Evolutionary conservation across 495 filamentous ascomycete species (phyloP).

Genomic region (Neurospora tetraspora): DNA sequence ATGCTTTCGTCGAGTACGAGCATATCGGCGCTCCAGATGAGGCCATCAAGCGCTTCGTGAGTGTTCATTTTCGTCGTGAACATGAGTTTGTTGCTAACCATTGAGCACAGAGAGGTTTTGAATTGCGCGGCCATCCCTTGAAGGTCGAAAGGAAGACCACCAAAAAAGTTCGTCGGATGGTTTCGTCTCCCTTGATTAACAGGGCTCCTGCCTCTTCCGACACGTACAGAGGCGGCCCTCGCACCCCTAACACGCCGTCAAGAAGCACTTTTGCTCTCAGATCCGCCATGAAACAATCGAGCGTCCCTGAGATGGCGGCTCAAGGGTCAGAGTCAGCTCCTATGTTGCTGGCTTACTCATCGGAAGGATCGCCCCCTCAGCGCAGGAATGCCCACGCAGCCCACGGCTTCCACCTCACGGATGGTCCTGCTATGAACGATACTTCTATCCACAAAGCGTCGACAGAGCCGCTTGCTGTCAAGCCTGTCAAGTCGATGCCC

Average conservation of each 20-base stretch:
- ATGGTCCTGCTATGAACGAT: background rate
- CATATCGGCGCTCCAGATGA: slow-evolving; percentile 22
- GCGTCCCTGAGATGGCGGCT: background rate
- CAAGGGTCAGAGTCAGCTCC: background rate
- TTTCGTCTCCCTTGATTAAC: background rate
- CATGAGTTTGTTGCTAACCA: slow-evolving; percentile 4
- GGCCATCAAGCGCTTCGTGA: slow-evolving; percentile 25
- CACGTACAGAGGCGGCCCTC: background rate
- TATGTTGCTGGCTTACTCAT: background rate
- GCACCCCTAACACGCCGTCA: background rate
- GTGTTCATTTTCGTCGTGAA: background rate
- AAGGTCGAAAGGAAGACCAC: slow-evolving; percentile 13
- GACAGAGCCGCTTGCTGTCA: background rate
- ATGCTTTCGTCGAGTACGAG: slow-evolving; percentile 46
- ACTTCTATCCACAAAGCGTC: background rate
- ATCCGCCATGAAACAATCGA: background rate
- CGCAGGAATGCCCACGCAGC: background rate
- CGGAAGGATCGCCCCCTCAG: background rate
- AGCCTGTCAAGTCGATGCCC: background rate
- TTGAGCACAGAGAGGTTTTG: background rate
- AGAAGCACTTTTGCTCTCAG: background rate
- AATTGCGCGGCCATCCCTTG: slow-evolving; percentile 1
- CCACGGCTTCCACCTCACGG: background rate
- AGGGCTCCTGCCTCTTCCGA: background rate
- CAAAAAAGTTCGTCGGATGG: background rate